Percentiles rank a stretch among this genome's conserved stretches.
Evolutionary conservation across 2,329 filamentous ascomycete genomes (phyloP).

Genomic region (Calonectria honghensis): DNA sequence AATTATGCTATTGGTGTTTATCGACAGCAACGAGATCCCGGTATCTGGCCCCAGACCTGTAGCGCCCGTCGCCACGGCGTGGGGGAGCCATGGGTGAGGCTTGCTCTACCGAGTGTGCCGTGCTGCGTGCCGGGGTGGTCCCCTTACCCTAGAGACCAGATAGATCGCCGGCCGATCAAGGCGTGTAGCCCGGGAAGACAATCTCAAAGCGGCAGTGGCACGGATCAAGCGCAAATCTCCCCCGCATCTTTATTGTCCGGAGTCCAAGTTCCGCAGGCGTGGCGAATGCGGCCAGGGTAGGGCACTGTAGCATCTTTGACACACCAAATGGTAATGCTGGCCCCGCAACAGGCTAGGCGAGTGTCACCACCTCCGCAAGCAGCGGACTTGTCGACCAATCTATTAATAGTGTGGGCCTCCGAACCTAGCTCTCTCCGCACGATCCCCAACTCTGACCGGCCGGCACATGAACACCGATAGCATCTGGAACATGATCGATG

Average conservation of each 20-base stretch:
- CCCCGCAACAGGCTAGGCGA: constrained; percentile 9
- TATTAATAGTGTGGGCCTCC: constrained; percentile 13
- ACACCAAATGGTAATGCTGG: background rate
- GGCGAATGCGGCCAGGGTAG: background rate
- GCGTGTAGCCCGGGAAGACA: background rate
- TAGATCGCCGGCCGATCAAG: constrained; percentile 2
- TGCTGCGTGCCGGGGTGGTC: too few species aligned
- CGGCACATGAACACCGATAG: constrained; percentile 24
- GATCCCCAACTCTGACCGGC: constrained; percentile 13
- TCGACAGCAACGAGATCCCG: background rate
- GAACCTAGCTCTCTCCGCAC: constrained; percentile 23
- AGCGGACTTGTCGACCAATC: constrained; percentile 7
- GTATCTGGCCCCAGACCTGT: constrained; percentile 4
- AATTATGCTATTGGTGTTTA: constrained; percentile 5
- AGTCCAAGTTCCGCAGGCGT: constrained; percentile 8
- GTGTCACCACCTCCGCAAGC: constrained; percentile 18
- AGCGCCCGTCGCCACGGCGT: background rate
- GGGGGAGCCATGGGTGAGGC: background rate
- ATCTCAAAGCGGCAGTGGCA: background rate
- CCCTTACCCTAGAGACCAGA: constrained; percentile 11
- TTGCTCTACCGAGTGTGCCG: background rate
- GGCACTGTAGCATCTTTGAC: background rate
- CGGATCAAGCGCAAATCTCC: constrained; percentile 7
- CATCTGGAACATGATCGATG: constrained; percentile 19
- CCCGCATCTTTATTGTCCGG: constrained; percentile 15